These are phyloP conservation scores for Globisporangium camurandrum DNA, from an alignment of 352 stramenopile genomes.

Conservation along the genomic window DNA sequence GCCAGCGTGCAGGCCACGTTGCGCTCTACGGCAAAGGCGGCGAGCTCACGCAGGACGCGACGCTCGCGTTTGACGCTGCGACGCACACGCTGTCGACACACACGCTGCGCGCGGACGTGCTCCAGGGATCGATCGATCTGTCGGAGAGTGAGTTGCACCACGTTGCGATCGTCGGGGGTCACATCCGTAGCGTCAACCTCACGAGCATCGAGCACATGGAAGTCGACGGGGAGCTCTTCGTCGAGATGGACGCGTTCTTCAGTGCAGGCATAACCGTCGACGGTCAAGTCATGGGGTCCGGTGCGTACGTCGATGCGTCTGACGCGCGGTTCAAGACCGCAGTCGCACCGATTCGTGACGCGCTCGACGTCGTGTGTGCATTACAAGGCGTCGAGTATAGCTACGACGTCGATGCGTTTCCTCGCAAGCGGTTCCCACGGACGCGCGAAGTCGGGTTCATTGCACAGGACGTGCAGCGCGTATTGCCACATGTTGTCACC, in stretches of 20 bases:
- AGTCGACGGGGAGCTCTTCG: conserved; percentile 75
- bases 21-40: conserved; percentile 69
- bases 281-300: conserved; percentile 86
- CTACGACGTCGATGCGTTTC: conserved; percentile 36
- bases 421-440: conserved; percentile 27
- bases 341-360: conserved; percentile 37
- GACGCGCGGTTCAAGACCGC: conserved; percentile 84
- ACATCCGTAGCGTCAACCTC: conserved; percentile 78
- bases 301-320: conserved; percentile 88
- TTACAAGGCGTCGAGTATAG: conserved; percentile 69
- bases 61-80: conserved; percentile 52
- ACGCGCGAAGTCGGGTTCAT: conserved; percentile 78
- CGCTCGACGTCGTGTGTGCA: conserved; percentile 31
- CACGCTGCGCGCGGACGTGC: conserved; percentile 33
- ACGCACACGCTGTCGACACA: conserved; percentile 29
- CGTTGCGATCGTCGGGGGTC: conserved; percentile 66
- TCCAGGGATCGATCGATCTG: conserved; percentile 77
- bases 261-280: conserved; percentile 79
- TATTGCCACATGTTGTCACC: conserved; percentile 75
- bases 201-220: conserved; percentile 59
- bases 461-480: conserved; percentile 79
- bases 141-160: conserved; percentile 52
- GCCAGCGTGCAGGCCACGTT: conserved; percentile 43
- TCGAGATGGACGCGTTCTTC: conserved; percentile 78
- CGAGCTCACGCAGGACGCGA: conserved; percentile 45